Base-by-base conservation (phyloP, 108 stramenopile species). In the Fragilariopsis cylindrus region DNA sequence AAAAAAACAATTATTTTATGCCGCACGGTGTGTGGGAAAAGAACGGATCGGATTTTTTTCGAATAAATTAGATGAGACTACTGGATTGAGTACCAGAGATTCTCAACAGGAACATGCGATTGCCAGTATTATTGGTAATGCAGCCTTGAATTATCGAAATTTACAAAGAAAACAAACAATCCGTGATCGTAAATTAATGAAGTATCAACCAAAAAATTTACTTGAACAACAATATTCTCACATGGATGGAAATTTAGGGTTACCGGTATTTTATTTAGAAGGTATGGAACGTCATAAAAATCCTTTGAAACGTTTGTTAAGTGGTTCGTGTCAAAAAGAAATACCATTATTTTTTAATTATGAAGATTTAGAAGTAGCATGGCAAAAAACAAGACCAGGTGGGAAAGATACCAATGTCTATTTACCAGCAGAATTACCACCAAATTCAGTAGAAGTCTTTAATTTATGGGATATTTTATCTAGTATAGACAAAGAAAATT, bases 331-430 rank as follows among this genome's bases (percentile, higher is more conserved):
- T 71, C 78, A 41, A 60, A 80, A 79, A 43, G 77, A 83, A 68
- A 85, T 71, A 54, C 91, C 88, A 3, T 58, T 95, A 50, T 95
- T 89, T 68, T 92, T 95, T 70, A 92, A 92, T 7, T 92, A 95
- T 58, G 90, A 92, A 69, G 93, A 95, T 76, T 80, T 95, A 69
- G 44, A 86, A 75, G 74, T 76, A 7, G 86, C 90, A 63, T 95
- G 93, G 93, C 48, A 64, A 5, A 70, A 60, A 40, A 86, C 92
- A 76, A 68, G 82, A 57, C 56, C 46, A 15, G n/a, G 13, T 18
- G 69, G 56, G 15, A 54, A 63, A 71, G 39, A 73, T 48, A 60
- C 48, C 45, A 39, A 45, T 40, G 48, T 40, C 39, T 63, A 60
- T 55, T 74, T 90, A 47, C 90, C 93, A 2, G 82, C 75, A 46